Percentiles rank a stretch among this genome's conserved stretches.
These are phyloP conservation scores for Phytophthora megakarya DNA, from an alignment of 352 stramenopile genomes.

Conservation along the genomic window DNA sequence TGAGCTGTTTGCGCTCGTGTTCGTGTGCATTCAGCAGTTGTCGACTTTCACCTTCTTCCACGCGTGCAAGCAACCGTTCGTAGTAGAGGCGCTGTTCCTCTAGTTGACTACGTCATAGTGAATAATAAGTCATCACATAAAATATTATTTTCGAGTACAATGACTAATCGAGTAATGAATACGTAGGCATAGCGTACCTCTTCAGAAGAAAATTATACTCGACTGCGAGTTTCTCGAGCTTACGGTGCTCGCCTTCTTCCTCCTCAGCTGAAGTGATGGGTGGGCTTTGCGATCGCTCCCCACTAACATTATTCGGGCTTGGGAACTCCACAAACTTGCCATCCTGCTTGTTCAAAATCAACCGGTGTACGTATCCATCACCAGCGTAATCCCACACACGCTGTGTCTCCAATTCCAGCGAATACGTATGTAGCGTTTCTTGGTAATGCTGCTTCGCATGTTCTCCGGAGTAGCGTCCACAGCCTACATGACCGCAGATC, in stretches of 20 bases:
- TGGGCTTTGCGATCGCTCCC: slow-evolving; percentile 71
- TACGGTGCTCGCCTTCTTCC: slow-evolving; percentile 93
- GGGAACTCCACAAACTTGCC: slow-evolving; percentile 97
- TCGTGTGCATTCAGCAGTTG: slow-evolving; percentile 64
- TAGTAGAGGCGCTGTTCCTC: slow-evolving; percentile 96
- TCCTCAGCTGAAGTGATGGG: slow-evolving; percentile 77
- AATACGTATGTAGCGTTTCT: slow-evolving; percentile 94
- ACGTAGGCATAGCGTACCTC: slow-evolving; percentile 50
- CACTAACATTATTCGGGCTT: slow-evolving; percentile 78
- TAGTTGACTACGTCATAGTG: slow-evolving; percentile 80
- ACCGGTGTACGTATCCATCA: slow-evolving; percentile 87
- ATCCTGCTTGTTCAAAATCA: slow-evolving; percentile 91
- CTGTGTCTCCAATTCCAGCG: slow-evolving; percentile 94
- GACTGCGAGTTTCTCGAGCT: slow-evolving; percentile 94
- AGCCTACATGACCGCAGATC: slow-evolving; percentile 96
- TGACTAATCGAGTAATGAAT: too few relatives aligned
- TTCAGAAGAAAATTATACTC: slow-evolving; percentile 98
- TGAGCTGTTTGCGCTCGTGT: slow-evolving; percentile 82
- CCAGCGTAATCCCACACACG: slow-evolving; percentile 96
- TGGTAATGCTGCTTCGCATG: slow-evolving; percentile 96
- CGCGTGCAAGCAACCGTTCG: slow-evolving; percentile 75
- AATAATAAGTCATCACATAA: too few relatives aligned
- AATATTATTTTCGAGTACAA: too few relatives aligned
- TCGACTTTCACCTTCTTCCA: slow-evolving; percentile 61
- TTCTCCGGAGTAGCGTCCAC: slow-evolving; percentile 94